phyloP scores from a whole-genome alignment of 257 asterid species.

The Cynanchum wilfordii region DNA sequence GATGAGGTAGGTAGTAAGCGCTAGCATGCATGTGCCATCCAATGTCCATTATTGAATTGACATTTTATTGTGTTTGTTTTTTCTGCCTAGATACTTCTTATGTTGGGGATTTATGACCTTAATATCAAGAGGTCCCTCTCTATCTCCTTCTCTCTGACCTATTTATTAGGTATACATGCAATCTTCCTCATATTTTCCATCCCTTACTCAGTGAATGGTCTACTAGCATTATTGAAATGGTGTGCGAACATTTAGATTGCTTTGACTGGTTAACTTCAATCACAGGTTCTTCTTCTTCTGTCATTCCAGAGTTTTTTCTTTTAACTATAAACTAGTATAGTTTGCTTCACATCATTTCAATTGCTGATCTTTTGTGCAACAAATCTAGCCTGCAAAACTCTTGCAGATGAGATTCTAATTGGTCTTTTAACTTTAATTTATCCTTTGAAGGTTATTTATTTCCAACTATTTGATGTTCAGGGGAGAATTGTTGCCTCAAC shows the following conservation, averaged over 20 bases:
- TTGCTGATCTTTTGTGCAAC: not conserved
- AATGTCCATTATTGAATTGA: slow-evolving; percentile 13
- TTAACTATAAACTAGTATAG: no score
- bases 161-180: slow-evolving; percentile 3
- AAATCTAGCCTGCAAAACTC: not conserved
- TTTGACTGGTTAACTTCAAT: slow-evolving; percentile 58
- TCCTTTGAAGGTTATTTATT: not conserved
- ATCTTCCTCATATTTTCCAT: slow-evolving; percentile 20
- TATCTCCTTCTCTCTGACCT: slow-evolving; percentile 2
- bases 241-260: slow-evolving; percentile 74
- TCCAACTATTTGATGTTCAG: slow-evolving; percentile 34
- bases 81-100: slow-evolving; percentile 53
- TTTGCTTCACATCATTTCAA: not conserved
- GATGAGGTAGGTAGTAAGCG: slow-evolving; percentile 75
- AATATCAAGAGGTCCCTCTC: slow-evolving; percentile 75
- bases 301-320: no score
- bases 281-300: slow-evolving; percentile 55
- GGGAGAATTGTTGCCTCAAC: slow-evolving; percentile 91
- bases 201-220: slow-evolving; percentile 48
- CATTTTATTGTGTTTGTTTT: slow-evolving; percentile 18
- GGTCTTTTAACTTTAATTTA: not conserved
- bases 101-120: slow-evolving; percentile 82
- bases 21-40: slow-evolving; percentile 7
- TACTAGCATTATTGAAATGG: slow-evolving; percentile 67
- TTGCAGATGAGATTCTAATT: not conserved